Evolutionary conservation across 1,284 basidiomycete genomes (phyloP), one percentile per base, ranked within the genome.

Genomic region (Abortiporus biennis): DNA sequence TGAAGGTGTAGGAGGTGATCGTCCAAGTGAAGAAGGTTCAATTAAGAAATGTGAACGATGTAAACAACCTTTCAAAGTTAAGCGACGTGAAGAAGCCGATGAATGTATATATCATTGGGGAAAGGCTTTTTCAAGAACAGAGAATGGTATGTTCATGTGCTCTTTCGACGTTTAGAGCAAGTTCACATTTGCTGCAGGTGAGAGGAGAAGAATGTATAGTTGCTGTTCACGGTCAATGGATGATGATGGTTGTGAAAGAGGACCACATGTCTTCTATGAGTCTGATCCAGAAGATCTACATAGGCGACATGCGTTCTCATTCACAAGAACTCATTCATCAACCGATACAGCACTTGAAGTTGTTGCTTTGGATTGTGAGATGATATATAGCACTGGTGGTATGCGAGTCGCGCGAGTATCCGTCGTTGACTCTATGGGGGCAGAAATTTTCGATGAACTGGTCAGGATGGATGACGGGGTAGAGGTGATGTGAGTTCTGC

Each of bases 321-420:
- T 55, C 58, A 68, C 74, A 30, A 64, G 64, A 22, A 39, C 50
- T 25, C 40, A 48, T 8, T 45, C 57, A n/a, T n/a, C 15, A 45
- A 48, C 21, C 40, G 63, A 67, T 45, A 68, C 69, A 1, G 65
- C 72, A 2, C 62, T 88, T 23, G 86, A 90, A 41, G 76, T 92
- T 1, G 85, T 83, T 4, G 88, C 86, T 0, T 65, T 95, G 39
- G 92, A 95, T 61, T 94, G 88, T 58, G 93, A 97, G 61, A 92
- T 96, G 87, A 74, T 94, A 20, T 92, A 91, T 63, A 89, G 90
- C 0, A 93, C 92, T 0, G 85, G 85, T 4, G 93, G 93, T 0
- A 78, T 90, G 69, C 79, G 84, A 19, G 77, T 94, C 5, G 93
- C 91, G 3, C 77, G 93, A 4, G 80, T 94, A 1, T 94, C 92